Conservation (phyloP, 345 rosid species). For the Brassica rapa region DNA sequence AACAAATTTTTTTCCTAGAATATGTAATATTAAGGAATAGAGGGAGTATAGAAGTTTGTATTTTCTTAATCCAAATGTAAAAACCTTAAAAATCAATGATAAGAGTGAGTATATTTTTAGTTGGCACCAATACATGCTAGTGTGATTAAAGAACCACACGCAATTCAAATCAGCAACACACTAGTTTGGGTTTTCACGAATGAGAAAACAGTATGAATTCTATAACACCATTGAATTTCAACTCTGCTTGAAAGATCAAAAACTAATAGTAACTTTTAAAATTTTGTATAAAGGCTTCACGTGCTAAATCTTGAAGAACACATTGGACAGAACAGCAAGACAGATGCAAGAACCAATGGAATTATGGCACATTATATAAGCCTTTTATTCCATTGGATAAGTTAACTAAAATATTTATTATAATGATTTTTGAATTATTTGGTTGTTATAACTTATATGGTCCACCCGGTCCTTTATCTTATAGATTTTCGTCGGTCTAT, state of each 20-base stretch:
- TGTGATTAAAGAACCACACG: background rate
- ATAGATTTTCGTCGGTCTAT: slow-evolving; percentile 32
- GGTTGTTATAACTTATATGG: slow-evolving; percentile 27
- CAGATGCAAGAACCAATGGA: slow-evolving; percentile 42
- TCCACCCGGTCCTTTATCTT: slow-evolving; percentile 40
- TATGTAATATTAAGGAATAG: too few relatives aligned
- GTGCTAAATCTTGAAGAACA: slow-evolving; percentile 40
- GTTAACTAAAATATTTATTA: slow-evolving; percentile 24
- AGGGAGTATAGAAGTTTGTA: too few relatives aligned
- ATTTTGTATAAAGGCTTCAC: slow-evolving; percentile 20
- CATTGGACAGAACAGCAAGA: slow-evolving; percentile 40
- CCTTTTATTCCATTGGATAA: slow-evolving; percentile 31
- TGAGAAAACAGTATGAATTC: background rate
- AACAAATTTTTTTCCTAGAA: too few relatives aligned
- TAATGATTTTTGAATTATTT: slow-evolving; percentile 36
- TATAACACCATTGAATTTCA: background rate
- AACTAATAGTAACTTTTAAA: slow-evolving; percentile 1
- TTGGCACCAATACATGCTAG: background rate
- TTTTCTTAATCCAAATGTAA: too few relatives aligned
- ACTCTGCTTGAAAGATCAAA: background rate
- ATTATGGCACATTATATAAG: slow-evolving; percentile 25
- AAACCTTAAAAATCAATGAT: too few relatives aligned
- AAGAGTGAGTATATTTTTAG: background rate
- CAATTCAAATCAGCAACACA: background rate
- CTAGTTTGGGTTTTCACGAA: background rate